Evolutionary conservation across 352 stramenopile species (phyloP), one percentile per base, ranked within the genome.

Genomic region (Globisporangium cederbergense): DNA sequence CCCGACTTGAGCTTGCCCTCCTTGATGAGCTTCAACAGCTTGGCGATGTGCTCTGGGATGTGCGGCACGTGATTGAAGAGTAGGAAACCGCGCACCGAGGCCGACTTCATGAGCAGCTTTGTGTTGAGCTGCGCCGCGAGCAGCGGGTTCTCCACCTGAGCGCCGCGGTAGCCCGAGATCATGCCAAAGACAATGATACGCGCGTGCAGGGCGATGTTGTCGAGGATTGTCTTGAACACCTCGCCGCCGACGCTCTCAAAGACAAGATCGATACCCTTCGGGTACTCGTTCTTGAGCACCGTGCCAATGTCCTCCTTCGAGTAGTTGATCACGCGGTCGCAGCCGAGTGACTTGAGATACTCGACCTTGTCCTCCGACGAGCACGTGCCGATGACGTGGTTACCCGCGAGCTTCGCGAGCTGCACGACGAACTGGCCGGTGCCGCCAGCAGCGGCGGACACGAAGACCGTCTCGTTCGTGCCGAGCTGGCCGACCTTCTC

Each of bases 251-350:
- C 73, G 9, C 67, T 82, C 68, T 88, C 79, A 45, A 88, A 89
- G n/a, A 89, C 82, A 60, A 91, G 75, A 53, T 91, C 68, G 8
- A 91, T 61, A 9, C 78, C 78, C 45, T 85, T 83, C 30, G 81
- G 78, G 72, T 93, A 81, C 79, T 89, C 80, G 20, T 75, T 81
- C 75, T 88, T 86, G 14, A 89, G 67, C 76, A 85, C 77, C 20
- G 81, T 61, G 43, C 54, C 67, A n/a, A 89, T 58, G 34, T 76
- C 77, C 56, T 90, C 79, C 71, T 94, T 82, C 16, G 76, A 89
- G 74, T 97, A 97, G 68, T 96, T 89, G 51, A 97, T 89, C 65
- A 95, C 75, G 45, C 89, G 83, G 62, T 93, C 81, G 47, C 71
- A 83, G 52, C 83, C 88, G n/a, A 90, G 71, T 40, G 68, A 76